phyloP scores from a whole-genome alignment of 169 alveolate genomes.

The Cardiosporidium cionae region DNA sequence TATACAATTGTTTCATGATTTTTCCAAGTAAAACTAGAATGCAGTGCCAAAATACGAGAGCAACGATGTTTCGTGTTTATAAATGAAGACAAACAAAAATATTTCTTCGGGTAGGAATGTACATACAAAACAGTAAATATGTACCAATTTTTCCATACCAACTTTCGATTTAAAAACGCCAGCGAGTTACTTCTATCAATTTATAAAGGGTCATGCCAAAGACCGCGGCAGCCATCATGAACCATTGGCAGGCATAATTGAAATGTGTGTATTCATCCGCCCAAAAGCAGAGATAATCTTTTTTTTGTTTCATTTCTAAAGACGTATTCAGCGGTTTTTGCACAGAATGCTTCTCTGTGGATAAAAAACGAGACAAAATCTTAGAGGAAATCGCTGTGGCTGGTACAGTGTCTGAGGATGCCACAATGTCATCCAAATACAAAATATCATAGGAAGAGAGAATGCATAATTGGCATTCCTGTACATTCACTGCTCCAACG shows the following conservation, averaged over 20 bases:
- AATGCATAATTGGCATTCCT: constrained; percentile 34
- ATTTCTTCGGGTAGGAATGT: too few relatives aligned
- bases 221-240: constrained; percentile 40
- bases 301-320: constrained; percentile 46
- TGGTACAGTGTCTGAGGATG: too few relatives aligned
- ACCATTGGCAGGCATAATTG: constrained; percentile 82
- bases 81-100: too few relatives aligned
- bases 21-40: too few relatives aligned
- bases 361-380: constrained; percentile 2
- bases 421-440: constrained; percentile 63
- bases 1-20: too few relatives aligned
- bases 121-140: too few relatives aligned
- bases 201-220: constrained; percentile 45
- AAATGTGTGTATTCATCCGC: constrained; percentile 79
- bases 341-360: constrained; percentile 5
- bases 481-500: constrained; percentile 38
- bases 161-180: constrained; percentile 29
- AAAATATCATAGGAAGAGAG: constrained; percentile 61
- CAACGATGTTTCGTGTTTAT: too few relatives aligned
- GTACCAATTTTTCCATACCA: too few relatives aligned
- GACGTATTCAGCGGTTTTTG: constrained; percentile 37
- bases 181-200: constrained; percentile 34
- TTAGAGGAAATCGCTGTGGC: too few relatives aligned
- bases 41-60: too few relatives aligned
- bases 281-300: constrained; percentile 69